Evolutionary conservation across 129 eudicot genomes (phyloP).

Genomic region (carrot (Daucus carota)): DNA sequence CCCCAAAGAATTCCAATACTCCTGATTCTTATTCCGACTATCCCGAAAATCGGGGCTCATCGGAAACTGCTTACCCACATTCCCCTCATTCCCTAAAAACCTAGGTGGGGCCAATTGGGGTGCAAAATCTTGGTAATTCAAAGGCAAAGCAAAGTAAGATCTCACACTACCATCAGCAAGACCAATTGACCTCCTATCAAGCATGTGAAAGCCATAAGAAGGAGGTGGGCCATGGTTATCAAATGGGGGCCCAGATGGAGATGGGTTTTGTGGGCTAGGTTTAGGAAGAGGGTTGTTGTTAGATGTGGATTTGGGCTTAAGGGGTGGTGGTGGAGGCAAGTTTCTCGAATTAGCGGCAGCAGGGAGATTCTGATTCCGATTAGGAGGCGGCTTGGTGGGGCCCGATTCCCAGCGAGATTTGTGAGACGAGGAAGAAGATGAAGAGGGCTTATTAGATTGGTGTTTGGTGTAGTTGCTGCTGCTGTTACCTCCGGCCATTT

Average conservation of each 20-base stretch:
- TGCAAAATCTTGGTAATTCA: constrained; percentile 64
- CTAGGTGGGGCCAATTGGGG: constrained; percentile 31
- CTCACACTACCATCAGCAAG: constrained; percentile 73
- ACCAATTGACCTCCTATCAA: constrained; percentile 73
- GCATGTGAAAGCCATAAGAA: constrained; percentile 84
- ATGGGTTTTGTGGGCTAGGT: constrained; percentile 30
- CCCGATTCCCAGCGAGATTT: constrained; percentile 53
- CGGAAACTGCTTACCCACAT: constrained; percentile 28
- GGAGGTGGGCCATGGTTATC: constrained; percentile 47
- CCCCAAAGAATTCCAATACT: constrained; percentile 29
- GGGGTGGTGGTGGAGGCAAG: constrained; percentile 22
- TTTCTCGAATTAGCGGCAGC: background rate
- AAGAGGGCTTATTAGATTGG: constrained; percentile 34
- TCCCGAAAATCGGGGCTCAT: constrained; percentile 42
- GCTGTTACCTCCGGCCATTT: constrained; percentile 64
- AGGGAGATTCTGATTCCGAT: background rate
- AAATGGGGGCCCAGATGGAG: constrained; percentile 12
- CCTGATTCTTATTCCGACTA: constrained; percentile 31
- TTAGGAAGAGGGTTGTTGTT: constrained; percentile 18
- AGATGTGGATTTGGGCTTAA: constrained; percentile 36
- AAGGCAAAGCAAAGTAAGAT: constrained; percentile 87
- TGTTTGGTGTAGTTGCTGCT: constrained; percentile 13
- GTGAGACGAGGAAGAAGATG: constrained; percentile 43
- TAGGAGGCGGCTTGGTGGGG: constrained; percentile 7
- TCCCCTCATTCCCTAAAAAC: constrained; percentile 15